phyloP scores from a whole-genome alignment of 2,329 filamentous ascomycete genomes.

The Zasmidium citrigriseum region DNA sequence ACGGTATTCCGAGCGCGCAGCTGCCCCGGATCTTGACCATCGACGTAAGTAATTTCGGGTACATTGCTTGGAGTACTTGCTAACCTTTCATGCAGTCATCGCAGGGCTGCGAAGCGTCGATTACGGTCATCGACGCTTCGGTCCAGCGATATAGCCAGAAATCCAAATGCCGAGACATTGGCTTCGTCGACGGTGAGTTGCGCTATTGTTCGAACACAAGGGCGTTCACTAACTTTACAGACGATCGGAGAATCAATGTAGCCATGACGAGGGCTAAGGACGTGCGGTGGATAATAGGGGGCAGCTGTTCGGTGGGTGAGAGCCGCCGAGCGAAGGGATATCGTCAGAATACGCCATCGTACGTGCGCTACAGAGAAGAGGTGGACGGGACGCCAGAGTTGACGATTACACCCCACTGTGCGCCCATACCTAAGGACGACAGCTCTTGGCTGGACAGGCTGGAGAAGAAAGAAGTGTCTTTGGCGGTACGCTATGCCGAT shows the following conservation, averaged over 20 bases:
- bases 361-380: not conserved
- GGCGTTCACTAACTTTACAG: too few relatives aligned
- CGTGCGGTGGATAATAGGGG: conserved; percentile 10
- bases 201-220: too few relatives aligned
- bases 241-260: conserved; percentile 11
- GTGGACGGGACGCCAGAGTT: not conserved
- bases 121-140: conserved; percentile 13
- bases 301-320: not conserved
- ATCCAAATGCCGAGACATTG: not conserved
- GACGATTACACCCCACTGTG: not conserved
- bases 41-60: conserved; percentile 6
- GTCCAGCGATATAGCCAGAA: conserved; percentile 4
- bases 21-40: conserved; percentile 11
- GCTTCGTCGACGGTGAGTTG: conserved; percentile 7
- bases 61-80: too few relatives aligned
- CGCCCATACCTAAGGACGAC: not conserved
- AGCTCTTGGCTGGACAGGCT: not conserved
- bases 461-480: not conserved
- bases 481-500: not conserved
- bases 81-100: too few relatives aligned
- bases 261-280: conserved; percentile 6
- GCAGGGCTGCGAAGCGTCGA: conserved; percentile 10
- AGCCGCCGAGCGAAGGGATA: too few relatives aligned
- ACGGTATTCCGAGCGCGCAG: not conserved
- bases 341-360: not conserved